Evolutionary conservation across 106 monocot species (phyloP).

Genomic region (Dioscorea zingiberensis): DNA sequence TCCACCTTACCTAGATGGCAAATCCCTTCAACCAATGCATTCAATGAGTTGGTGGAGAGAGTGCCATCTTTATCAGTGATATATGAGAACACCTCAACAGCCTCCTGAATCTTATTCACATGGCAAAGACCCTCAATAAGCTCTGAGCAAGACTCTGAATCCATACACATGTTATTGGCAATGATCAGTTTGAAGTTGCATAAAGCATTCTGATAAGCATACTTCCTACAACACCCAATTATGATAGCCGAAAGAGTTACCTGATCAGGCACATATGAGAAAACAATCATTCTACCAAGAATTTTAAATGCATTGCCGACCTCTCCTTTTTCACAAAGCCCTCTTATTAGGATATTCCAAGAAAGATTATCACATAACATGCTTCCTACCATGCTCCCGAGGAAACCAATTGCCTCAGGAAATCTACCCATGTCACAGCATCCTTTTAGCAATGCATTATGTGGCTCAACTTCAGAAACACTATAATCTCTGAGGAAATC

Average conservation of each 20-base stretch:
- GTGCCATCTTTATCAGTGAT: slow-evolving; percentile 17
- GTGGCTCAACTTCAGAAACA: slow-evolving; percentile 23
- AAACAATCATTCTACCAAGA: slow-evolving; percentile 52
- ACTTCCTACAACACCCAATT: slow-evolving; percentile 22
- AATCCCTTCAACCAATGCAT: slow-evolving; percentile 26
- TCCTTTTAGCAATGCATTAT: slow-evolving; percentile 41
- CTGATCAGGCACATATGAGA: slow-evolving; percentile 22
- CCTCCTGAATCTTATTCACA: slow-evolving; percentile 43
- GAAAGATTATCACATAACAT: slow-evolving; percentile 27
- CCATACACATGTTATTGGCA: slow-evolving; percentile 25
- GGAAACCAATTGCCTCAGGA: slow-evolving; percentile 22
- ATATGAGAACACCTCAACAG: slow-evolving; percentile 36
- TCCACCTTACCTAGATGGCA: slow-evolving; percentile 34
- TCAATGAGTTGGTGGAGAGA: slow-evolving; percentile 20
- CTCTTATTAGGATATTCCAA: slow-evolving; percentile 46
- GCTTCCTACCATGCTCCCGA: slow-evolving; percentile 22
- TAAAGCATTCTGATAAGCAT: slow-evolving; percentile 36
- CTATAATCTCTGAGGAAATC: slow-evolving; percentile 29
- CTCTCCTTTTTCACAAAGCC: slow-evolving; percentile 30
- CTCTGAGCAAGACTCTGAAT: slow-evolving; percentile 32
- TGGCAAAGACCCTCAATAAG: slow-evolving; percentile 47
- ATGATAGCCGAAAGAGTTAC: slow-evolving; percentile 47
- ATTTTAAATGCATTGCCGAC: slow-evolving; percentile 42
- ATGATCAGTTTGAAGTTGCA: slow-evolving; percentile 22
- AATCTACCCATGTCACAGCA: slow-evolving; percentile 26